Evolutionary conservation across 2,329 filamentous ascomycete genomes (phyloP), one percentile per base, ranked within the genome.

Genomic region (Emergomyces pasteurianus): DNA sequence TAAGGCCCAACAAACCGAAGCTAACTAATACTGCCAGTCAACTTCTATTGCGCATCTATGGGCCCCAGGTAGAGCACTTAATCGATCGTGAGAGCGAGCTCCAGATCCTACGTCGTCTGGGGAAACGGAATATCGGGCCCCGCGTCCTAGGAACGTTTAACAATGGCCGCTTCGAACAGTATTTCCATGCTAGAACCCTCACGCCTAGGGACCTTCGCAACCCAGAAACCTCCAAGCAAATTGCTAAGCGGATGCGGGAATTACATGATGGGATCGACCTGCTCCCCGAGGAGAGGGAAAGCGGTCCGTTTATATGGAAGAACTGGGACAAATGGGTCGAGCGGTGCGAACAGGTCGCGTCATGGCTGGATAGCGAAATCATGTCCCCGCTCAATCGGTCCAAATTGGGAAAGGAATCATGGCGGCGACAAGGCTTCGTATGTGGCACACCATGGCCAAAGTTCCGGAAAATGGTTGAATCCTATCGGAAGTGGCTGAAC

Each of bases 181-280:
- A 86, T 71, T 89, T 96, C 71, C 85, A 96, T 70, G 91, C 94
- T 0, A 84, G 84, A 43, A 86, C 94, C 0, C 81, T 99, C 49
- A 92, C 86, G 0, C 81, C 87, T 0, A 79, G 83, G 31, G 89
- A 95, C 65, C 76, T 99, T 53, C 86, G 90, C 43, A 84, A 89
- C 38, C 83, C 89, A 0, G 89, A 90, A 57, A 96, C 90, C 0
- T 95, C 89, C 40, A 88, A 84, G 69, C 89, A 96, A 71, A 99
- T 99, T 70, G 92, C 94, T 14, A 97, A 97, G 79, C 89, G 94
- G 58, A 96, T 99, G 90, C 83, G 92, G 64, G 94, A 99, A 74
- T 81, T 99, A 42, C 94, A 99, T 69, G 89, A 96, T 58, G 94
- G 94, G 0, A 87, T 99, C 63, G 91, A 96, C 34, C 79, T 99